Conservation (phyloP, 371 early-diverging fungal species). For the Coemansia linderi region DNA sequence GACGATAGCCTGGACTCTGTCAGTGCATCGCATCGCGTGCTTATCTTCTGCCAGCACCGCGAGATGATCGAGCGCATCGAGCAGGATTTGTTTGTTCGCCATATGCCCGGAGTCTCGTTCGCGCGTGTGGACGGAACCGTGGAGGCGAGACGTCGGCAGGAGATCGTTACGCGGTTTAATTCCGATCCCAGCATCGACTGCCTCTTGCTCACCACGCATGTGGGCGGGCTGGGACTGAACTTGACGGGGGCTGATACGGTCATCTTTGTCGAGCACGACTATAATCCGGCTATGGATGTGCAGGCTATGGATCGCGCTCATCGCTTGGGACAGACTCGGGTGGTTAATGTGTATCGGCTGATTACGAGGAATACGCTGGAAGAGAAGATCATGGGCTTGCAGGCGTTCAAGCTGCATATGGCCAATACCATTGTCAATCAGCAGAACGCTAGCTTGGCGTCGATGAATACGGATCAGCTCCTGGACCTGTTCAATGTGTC, state of each 20-base stretch:
- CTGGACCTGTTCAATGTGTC: conserved; percentile 80
- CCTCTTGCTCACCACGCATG: conserved; percentile 94
- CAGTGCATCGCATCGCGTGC: conserved; percentile 76
- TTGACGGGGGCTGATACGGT: conserved; percentile 99
- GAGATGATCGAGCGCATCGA: conserved; percentile 97
- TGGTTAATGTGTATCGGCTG: conserved; percentile 94
- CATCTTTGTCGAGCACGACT: conserved; percentile 99
- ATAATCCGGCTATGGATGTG: conserved; percentile 98
- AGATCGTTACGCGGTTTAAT: conserved; percentile 94
- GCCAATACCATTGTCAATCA: conserved; percentile 97
- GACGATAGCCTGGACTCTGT: conserved; percentile 17
- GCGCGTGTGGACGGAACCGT: conserved; percentile 97
- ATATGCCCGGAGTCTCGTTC: conserved; percentile 89
- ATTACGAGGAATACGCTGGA: conserved; percentile 91
- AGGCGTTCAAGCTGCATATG: conserved; percentile 98
- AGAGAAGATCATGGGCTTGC: conserved; percentile 96
- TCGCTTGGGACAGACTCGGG: conserved; percentile 96
- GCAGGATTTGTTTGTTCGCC: conserved; percentile 76
- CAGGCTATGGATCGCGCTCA: conserved; percentile 99
- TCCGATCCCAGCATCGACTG: conserved; percentile 94
- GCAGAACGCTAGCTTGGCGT: conserved; percentile 87
- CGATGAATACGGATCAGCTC: conserved; percentile 94
- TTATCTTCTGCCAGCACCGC: conserved; percentile 97
- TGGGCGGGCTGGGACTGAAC: conserved; percentile 99
- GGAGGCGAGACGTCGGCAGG: conserved; percentile 81